Percentiles rank a stretch among this genome's conserved stretches.
phyloP scores from a whole-genome alignment of 2,329 filamentous ascomycete genomes.

The Diplodia seriata region DNA sequence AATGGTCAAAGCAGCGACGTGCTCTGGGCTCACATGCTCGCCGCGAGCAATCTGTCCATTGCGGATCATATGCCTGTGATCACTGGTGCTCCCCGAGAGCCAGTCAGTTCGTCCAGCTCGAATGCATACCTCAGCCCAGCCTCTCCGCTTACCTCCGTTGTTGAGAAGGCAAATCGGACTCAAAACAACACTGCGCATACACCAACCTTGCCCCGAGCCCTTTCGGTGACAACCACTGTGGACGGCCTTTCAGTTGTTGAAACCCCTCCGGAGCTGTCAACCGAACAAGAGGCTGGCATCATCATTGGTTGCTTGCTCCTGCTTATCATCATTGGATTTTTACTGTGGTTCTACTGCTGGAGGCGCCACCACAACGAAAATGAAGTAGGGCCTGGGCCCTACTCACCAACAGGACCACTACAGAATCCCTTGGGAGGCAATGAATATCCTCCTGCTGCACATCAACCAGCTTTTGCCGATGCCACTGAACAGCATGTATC shows the following conservation, averaged over 20 bases:
- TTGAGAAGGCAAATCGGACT: neutral
- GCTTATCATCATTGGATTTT: neutral
- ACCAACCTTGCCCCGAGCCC: neutral
- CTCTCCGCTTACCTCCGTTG: neutral
- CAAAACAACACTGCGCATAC: neutral
- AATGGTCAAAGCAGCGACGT: neutral
- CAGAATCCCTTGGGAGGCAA: no score
- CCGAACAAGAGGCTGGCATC: neutral
- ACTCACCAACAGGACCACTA: no score
- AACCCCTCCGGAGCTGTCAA: neutral
- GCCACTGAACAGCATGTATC: no score
- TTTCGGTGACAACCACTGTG: neutral
- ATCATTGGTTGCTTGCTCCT: constrained; percentile 8
- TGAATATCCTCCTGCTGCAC: no score
- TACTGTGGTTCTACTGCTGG: neutral
- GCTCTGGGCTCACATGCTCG: neutral
- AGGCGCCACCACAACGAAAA: neutral
- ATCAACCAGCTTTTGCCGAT: no score
- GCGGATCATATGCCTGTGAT: neutral
- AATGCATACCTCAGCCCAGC: neutral
- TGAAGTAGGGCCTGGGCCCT: no score
- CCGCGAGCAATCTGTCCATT: neutral
- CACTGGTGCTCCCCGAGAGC: neutral
- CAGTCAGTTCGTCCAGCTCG: neutral
- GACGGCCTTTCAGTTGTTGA: neutral